These are phyloP conservation scores for Paramarasmius palmivorus DNA, from an alignment of 1,284 basidiomycete genomes.

Conservation along the genomic window DNA sequence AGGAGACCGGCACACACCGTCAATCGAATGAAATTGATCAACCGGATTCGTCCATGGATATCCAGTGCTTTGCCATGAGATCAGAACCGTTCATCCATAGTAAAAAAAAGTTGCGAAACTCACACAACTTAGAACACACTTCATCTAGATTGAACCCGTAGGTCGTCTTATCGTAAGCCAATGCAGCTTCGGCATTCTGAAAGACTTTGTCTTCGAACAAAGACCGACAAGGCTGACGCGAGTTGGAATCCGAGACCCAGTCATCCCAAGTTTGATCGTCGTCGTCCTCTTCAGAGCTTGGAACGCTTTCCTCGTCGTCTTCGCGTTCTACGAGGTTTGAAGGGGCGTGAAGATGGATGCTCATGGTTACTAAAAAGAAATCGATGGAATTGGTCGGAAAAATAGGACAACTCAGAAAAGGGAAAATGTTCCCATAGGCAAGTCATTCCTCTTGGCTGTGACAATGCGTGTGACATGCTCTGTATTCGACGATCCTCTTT, in stretches of 20 bases:
- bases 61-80: slow-evolving; percentile 42
- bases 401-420: not conserved
- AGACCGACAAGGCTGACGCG: slow-evolving; percentile 61
- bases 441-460: no score
- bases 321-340: slow-evolving; percentile 20
- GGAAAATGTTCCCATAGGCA: slow-evolving; percentile 1
- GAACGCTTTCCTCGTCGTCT: slow-evolving; percentile 20
- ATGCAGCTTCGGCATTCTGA: slow-evolving; percentile 58
- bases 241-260: slow-evolving; percentile 72
- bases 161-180: slow-evolving; percentile 63
- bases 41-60: slow-evolving; percentile 70
- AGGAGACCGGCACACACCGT: slow-evolving; percentile 32
- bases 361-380: slow-evolving; percentile 28
- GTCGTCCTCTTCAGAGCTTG: slow-evolving; percentile 42
- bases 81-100: slow-evolving; percentile 4
- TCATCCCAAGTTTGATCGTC: slow-evolving; percentile 78
- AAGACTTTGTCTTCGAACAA: slow-evolving; percentile 79
- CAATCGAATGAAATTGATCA: slow-evolving; percentile 88
- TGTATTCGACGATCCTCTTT: no score
- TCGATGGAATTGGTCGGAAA: not conserved
- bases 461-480: no score
- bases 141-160: slow-evolving; percentile 68
- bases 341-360: slow-evolving; percentile 34
- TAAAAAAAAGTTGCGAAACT: slow-evolving; percentile 26
- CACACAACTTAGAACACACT: slow-evolving; percentile 52